phyloP scores from a whole-genome alignment of 305 asterid genomes.

The Withania somnifera region DNA sequence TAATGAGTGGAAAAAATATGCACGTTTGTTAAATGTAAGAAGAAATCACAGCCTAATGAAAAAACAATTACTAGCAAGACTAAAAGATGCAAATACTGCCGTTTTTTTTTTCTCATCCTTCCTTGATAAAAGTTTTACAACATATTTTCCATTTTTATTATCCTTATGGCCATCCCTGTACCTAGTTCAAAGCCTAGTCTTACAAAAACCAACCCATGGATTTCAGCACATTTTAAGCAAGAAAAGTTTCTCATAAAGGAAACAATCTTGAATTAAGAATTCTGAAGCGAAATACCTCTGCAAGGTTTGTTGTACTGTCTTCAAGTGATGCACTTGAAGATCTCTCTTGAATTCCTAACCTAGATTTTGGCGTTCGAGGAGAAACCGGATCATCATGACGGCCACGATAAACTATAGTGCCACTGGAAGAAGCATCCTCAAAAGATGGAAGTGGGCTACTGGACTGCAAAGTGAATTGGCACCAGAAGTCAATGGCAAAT shows the following conservation, averaged over 20 bases:
- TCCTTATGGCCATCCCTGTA: not conserved
- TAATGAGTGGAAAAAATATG: not conserved
- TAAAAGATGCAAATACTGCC: not conserved
- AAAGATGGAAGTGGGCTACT: slow-evolving; percentile 51
- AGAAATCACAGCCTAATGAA: not conserved
- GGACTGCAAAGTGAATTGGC: slow-evolving; percentile 45
- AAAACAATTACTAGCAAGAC: not conserved
- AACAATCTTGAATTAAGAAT: not conserved
- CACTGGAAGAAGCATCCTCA: slow-evolving; percentile 74
- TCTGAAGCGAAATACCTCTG: slow-evolving; percentile 43
- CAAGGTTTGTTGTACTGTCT: slow-evolving; percentile 75
- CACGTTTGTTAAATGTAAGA: not conserved
- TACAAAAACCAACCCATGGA: not conserved
- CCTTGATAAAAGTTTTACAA: not conserved
- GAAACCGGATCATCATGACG: slow-evolving; percentile 74
- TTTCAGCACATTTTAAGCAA: not conserved
- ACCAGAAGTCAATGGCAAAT: slow-evolving; percentile 10
- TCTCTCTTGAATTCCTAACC: slow-evolving; percentile 80
- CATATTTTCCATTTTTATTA: not conserved
- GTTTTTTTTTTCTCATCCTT: not conserved
- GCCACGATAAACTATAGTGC: slow-evolving; percentile 85
- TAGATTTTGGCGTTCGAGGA: slow-evolving; percentile 79
- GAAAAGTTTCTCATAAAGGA: not conserved
- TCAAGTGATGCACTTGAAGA: slow-evolving; percentile 70
- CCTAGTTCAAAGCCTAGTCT: not conserved